phyloP scores from a whole-genome alignment of 2,329 filamentous ascomycete genomes.

The Ophiostoma piceae region DNA sequence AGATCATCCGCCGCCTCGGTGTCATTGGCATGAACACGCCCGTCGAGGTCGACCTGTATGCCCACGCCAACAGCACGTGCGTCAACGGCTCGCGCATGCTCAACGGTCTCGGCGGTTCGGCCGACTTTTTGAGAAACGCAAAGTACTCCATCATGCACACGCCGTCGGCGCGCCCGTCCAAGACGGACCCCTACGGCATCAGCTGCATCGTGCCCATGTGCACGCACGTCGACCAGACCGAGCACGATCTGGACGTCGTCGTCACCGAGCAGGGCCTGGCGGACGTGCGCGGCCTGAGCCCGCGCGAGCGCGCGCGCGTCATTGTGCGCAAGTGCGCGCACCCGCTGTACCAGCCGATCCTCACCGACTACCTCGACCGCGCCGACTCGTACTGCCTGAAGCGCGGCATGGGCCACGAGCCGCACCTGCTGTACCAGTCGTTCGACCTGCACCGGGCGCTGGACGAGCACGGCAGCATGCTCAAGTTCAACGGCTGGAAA shows the following conservation, averaged over 20 bases:
- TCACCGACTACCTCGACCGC: constrained; percentile 76
- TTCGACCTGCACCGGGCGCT: constrained; percentile 89
- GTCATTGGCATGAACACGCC: constrained; percentile 95
- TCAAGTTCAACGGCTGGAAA: constrained; percentile 55
- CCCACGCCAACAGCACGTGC: constrained; percentile 84
- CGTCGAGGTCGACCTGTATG: constrained; percentile 91
- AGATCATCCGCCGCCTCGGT: constrained; percentile 81
- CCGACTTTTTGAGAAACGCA: constrained; percentile 71
- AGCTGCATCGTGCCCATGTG: constrained; percentile 91
- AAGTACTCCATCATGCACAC: constrained; percentile 93
- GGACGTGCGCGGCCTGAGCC: constrained; percentile 75
- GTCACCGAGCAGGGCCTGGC: constrained; percentile 73
- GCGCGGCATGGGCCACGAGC: constrained; percentile 87
- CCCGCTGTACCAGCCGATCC: constrained; percentile 76
- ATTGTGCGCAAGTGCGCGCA: constrained; percentile 86
- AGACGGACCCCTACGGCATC: constrained; percentile 76
- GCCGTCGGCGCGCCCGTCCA: constrained; percentile 71
- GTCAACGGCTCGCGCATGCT: constrained; percentile 86
- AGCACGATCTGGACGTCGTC: constrained; percentile 86
- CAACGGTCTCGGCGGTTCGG: constrained; percentile 75
- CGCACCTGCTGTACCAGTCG: constrained; percentile 76
- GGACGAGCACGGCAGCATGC: constrained; percentile 77
- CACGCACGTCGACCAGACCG: constrained; percentile 87
- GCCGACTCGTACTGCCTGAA: constrained; percentile 80
- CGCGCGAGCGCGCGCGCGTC: constrained; percentile 72